Base-by-base conservation (phyloP, 139 green algal genomes). In the Trebouxia sp. region DNA sequence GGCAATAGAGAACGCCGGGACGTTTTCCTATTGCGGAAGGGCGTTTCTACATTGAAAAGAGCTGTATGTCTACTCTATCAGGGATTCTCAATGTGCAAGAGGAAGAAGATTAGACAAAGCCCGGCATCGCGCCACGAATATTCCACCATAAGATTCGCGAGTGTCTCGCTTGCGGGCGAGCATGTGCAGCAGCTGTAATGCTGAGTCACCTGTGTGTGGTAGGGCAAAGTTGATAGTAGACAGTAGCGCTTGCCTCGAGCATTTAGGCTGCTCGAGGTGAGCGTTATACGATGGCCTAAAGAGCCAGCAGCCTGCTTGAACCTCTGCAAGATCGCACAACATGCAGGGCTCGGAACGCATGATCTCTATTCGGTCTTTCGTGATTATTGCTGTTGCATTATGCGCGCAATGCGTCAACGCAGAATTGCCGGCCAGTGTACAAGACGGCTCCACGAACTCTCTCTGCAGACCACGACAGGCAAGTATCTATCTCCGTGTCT, bases 81-180 rank as follows among this genome's bases (percentile, higher is more conserved):
- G n/a, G n/a, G n/a, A n/a, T n/a, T n/a, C n/a, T n/a, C n/a, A n/a
- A n/a, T n/a, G n/a, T n/a, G n/a, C n/a, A 53, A 53, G 47, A 53
- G 20, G 47, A 53, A 17, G 47, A 53, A 53, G 47, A 26, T 14
- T 6, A 6, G 3, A 53, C 4, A 53, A 53, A 11, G 20, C 1
- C 47, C 1, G 3, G 47, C 47, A 14, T 53, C 20, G 47, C 47
- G 20, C 4, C 2, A 72, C 12, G 32, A 72, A 72, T 43, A 72
- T 72, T n/a, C 62, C 62, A 45, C 62, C 62, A 72, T 70, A 72
- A 72, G 32, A 72, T 72, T 72, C 62, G 62, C 62, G 35, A 5
- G 1, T 43, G n/a, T n/a, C n/a, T n/a, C n/a, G n/a, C n/a, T 72
- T 43, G 62, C 62, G 32, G 2, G 35, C n/a, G 42, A n/a, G 0